Conservation (phyloP, 1,139 yeast species). For the Suhomyces atakaporum region DNA sequence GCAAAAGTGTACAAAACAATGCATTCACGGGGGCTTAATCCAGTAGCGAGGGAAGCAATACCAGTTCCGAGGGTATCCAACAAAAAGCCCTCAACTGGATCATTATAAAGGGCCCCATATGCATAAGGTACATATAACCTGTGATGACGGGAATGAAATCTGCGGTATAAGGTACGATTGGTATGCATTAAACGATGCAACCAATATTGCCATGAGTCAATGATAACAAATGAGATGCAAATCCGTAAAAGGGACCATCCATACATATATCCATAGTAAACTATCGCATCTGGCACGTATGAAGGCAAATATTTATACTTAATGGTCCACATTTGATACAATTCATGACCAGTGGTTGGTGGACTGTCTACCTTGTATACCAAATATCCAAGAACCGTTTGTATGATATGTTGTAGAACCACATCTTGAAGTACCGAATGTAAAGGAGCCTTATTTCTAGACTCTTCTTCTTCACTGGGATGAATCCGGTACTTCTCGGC, state of each 20-base stretch:
- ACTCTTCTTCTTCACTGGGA: slow-evolving; percentile 79
- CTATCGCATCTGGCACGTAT: slow-evolving; percentile 43
- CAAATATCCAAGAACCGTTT: slow-evolving; percentile 64
- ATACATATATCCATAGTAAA: slow-evolving; percentile 56
- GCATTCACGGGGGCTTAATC: slow-evolving; percentile 74
- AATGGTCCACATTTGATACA: slow-evolving; percentile 65
- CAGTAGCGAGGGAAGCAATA: slow-evolving; percentile 63
- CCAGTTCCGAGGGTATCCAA: slow-evolving; percentile 94
- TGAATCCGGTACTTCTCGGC: slow-evolving; percentile 87
- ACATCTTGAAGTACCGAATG: slow-evolving; percentile 78
- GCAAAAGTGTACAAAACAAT: slow-evolving; percentile 78
- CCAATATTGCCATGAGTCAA: slow-evolving; percentile 95
- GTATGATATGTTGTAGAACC: slow-evolving; percentile 77
- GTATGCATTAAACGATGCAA: slow-evolving; percentile 87
- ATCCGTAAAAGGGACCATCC: slow-evolving; percentile 62
- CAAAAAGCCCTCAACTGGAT: slow-evolving; percentile 89
- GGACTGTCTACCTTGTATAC: slow-evolving; percentile 60
- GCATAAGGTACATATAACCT: slow-evolving; percentile 94
- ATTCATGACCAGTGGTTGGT: slow-evolving; percentile 75
- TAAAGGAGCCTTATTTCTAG: slow-evolving; percentile 73
- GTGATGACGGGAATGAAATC: slow-evolving; percentile 93
- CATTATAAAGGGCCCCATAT: slow-evolving; percentile 92
- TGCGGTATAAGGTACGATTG: slow-evolving; percentile 70
- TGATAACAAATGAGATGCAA: slow-evolving; percentile 62
- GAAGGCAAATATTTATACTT: slow-evolving; percentile 41